Conservation (phyloP, 805 yeast species). For the Metschnikowia colocasiae region DNA sequence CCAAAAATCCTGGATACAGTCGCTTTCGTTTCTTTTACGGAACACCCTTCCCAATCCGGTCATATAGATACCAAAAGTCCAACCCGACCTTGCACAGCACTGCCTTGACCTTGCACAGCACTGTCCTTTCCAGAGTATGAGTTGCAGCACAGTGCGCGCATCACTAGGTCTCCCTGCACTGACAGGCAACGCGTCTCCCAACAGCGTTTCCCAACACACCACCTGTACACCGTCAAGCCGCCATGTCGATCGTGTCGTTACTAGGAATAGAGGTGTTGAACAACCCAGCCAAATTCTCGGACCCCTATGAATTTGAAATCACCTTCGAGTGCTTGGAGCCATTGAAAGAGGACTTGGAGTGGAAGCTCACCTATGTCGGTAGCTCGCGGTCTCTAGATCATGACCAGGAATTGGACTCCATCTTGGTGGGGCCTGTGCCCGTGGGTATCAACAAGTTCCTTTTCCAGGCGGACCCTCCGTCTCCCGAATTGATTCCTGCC, state of each 20-base stretch:
- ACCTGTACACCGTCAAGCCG: not conserved
- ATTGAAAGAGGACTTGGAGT: constrained; percentile 85
- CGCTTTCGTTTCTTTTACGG: too few relatives aligned
- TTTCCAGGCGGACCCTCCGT: constrained; percentile 94
- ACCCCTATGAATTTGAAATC: constrained; percentile 93
- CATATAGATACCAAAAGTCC: too few relatives aligned
- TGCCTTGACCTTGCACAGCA: not conserved
- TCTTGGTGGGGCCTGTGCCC: constrained; percentile 98
- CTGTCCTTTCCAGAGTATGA: not conserved
- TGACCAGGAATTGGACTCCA: constrained; percentile 94
- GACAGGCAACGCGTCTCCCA: constrained; percentile 2
- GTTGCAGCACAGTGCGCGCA: constrained; percentile 2
- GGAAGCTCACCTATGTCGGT: constrained; percentile 97
- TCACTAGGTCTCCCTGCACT: not conserved
- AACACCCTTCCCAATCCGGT: too few relatives aligned
- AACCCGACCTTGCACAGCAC: too few relatives aligned
- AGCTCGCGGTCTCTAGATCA: constrained; percentile 91
- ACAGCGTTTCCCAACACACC: not conserved
- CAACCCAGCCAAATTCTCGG: constrained; percentile 92
- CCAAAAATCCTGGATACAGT: too few relatives aligned
- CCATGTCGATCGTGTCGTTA: constrained; percentile 89
- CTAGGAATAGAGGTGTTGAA: constrained; percentile 88
- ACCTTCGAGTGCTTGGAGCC: constrained; percentile 97
- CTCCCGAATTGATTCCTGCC: constrained; percentile 94
- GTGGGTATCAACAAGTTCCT: constrained; percentile 93